Evolutionary conservation across 352 stramenopile species (phyloP).

Genomic region (Globisporangium emineosum): DNA sequence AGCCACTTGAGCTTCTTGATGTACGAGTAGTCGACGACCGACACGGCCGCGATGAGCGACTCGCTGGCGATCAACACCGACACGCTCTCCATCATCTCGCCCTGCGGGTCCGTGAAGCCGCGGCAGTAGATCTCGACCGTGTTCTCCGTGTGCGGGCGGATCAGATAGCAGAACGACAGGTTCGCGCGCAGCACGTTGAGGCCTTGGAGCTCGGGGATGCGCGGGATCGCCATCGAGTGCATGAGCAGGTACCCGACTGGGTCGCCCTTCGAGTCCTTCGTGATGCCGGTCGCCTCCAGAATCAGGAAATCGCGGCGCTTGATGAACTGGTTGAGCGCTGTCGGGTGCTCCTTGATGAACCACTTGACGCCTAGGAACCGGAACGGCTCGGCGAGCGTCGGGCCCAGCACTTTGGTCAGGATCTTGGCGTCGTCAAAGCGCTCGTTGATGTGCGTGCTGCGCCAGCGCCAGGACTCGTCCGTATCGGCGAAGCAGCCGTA

Average conservation of each 20-base stretch:
- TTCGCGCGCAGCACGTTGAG: conserved; percentile 9
- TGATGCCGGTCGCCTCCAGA: conserved; percentile 46
- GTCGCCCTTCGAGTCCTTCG: conserved; percentile 29
- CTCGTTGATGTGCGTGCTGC: conserved; percentile 16
- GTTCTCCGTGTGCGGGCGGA: conserved; percentile 13
- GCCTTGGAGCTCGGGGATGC: conserved; percentile 27
- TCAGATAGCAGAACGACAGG: conserved; percentile 16
- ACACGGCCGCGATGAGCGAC: conserved; percentile 32
- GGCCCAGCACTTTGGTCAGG: conserved; percentile 10
- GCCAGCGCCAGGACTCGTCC: conserved; percentile 16
- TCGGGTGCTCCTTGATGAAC: conserved; percentile 16
- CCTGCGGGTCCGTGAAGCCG: conserved; percentile 46
- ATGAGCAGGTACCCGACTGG: conserved; percentile 35
- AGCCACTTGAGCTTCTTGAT: conserved; percentile 63
- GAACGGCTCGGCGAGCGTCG: conserved; percentile 16
- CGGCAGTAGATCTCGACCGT: conserved; percentile 20
- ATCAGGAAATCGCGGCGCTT: conserved; percentile 47
- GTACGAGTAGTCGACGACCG: conserved; percentile 47
- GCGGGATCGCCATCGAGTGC: conserved; percentile 34
- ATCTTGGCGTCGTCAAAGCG: conserved; percentile 18
- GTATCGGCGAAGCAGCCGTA: conserved; percentile 20
- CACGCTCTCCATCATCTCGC: conserved; percentile 42
- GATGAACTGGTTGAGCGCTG: conserved; percentile 26
- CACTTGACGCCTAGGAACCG: conserved; percentile 20
- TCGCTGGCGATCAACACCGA: conserved; percentile 39